Conservation (phyloP, 1,284 basidiomycete species). For the Neonothopanus nambi region DNA sequence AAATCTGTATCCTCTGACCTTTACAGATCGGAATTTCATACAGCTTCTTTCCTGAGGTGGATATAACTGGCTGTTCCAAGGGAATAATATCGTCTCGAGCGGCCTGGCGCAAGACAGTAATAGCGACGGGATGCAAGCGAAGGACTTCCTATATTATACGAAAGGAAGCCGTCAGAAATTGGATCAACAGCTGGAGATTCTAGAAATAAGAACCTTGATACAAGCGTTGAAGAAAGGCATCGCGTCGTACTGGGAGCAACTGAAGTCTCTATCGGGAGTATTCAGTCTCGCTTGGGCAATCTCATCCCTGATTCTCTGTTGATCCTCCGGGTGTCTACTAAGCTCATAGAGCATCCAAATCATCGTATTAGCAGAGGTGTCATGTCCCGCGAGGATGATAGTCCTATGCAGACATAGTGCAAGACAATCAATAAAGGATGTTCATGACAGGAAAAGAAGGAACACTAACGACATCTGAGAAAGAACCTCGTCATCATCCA, state of each 20-base stretch:
- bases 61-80: constrained; percentile 7
- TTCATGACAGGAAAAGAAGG: background rate
- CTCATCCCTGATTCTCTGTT: constrained; percentile 24
- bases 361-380: constrained; percentile 26
- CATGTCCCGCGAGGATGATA: constrained; percentile 20
- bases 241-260: constrained; percentile 28
- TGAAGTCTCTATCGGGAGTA: constrained; percentile 18
- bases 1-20: constrained; percentile 3
- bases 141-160: constrained; percentile 7
- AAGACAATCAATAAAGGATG: background rate
- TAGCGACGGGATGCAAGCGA: constrained; percentile 6
- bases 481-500: constrained; percentile 14
- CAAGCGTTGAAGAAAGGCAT: constrained; percentile 24
- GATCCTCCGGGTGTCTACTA: constrained; percentile 24
- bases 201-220: constrained; percentile 18
- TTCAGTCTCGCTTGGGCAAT: constrained; percentile 14
- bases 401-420: background rate
- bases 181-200: background rate
- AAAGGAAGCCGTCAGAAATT: background rate
- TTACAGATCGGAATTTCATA: constrained; percentile 7
- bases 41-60: constrained; percentile 8
- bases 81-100: constrained; percentile 9
- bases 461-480: constrained; percentile 14
- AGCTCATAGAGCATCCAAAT: constrained; percentile 29
- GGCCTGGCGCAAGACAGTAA: constrained; percentile 7